phyloP scores from a whole-genome alignment of 495 filamentous ascomycete species.

The Amorphotheca resinae region DNA sequence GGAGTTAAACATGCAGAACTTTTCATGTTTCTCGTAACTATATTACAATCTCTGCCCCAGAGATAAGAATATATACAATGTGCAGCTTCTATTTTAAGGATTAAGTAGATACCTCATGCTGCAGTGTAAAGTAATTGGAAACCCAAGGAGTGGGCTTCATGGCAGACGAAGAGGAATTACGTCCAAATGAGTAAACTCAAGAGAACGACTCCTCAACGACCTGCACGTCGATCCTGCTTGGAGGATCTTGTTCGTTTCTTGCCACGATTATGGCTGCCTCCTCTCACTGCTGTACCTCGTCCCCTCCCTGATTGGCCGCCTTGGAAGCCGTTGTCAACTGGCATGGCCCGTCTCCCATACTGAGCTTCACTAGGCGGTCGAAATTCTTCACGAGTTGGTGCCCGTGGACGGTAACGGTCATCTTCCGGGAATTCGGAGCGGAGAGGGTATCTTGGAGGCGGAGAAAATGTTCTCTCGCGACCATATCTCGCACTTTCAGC shows the following conservation, averaged over 20 bases:
- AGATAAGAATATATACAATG: too few relatives aligned
- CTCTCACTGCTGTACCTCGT: neutral
- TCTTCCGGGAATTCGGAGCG: neutral
- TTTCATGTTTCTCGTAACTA: too few relatives aligned
- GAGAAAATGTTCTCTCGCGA: constrained; percentile 3
- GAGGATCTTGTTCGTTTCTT: neutral
- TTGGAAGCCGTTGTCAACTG: neutral
- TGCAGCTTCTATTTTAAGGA: too few relatives aligned
- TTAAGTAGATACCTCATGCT: too few relatives aligned
- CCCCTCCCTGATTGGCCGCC: neutral
- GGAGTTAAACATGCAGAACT: too few relatives aligned
- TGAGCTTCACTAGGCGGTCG: neutral
- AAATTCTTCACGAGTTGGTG: neutral
- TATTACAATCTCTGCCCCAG: too few relatives aligned
- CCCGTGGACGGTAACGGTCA: neutral
- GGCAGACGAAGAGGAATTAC: too few relatives aligned
- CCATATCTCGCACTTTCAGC: neutral
- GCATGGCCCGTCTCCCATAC: neutral
- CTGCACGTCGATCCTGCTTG: too few relatives aligned
- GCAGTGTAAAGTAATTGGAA: too few relatives aligned
- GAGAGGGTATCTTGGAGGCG: constrained; percentile 1
- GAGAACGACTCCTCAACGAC: too few relatives aligned
- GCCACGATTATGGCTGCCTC: neutral
- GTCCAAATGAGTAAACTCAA: too few relatives aligned
- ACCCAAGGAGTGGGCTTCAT: too few relatives aligned